phyloP scores from a whole-genome alignment of 768 basidiomycete genomes.

The Coprinopsis strossmayeri region DNA sequence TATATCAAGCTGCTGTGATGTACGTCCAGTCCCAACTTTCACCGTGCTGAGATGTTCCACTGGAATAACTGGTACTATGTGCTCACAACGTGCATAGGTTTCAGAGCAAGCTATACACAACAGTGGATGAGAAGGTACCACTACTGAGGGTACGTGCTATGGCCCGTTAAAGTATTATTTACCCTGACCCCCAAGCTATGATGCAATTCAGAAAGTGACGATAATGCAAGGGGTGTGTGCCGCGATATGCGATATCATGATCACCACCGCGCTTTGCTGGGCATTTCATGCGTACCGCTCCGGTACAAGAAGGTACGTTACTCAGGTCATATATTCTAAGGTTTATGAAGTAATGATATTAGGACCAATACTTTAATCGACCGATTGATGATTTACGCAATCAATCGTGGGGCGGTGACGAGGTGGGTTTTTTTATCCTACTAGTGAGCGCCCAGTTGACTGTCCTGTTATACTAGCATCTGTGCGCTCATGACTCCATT shows the following conservation, averaged over 20 bases:
- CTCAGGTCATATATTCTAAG: background rate
- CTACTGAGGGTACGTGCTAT: background rate
- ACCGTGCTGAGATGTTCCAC: too few relatives aligned
- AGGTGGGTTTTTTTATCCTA: background rate
- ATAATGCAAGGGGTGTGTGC: conserved; percentile 2
- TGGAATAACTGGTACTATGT: too few relatives aligned
- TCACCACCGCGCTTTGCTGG: conserved; percentile 3
- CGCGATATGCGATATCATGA: conserved; percentile 2
- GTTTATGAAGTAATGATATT: background rate
- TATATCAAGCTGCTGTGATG: background rate
- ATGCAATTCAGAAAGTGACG: background rate
- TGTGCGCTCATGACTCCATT: conserved; percentile 4
- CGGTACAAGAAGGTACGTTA: background rate
- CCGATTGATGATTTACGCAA: conserved; percentile 6
- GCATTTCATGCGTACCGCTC: conserved; percentile 3
- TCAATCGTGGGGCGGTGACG: conserved; percentile 7
- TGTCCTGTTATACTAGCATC: background rate
- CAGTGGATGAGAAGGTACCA: background rate
- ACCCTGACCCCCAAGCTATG: background rate
- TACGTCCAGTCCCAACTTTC: background rate
- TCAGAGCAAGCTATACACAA: background rate
- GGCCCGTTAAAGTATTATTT: background rate
- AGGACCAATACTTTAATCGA: conserved; percentile 2
- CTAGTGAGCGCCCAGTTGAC: background rate
- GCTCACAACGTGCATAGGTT: too few relatives aligned